These are phyloP conservation scores for Fraxinus paxiana DNA, from an alignment of 305 asterid genomes.

Conservation along the genomic window DNA sequence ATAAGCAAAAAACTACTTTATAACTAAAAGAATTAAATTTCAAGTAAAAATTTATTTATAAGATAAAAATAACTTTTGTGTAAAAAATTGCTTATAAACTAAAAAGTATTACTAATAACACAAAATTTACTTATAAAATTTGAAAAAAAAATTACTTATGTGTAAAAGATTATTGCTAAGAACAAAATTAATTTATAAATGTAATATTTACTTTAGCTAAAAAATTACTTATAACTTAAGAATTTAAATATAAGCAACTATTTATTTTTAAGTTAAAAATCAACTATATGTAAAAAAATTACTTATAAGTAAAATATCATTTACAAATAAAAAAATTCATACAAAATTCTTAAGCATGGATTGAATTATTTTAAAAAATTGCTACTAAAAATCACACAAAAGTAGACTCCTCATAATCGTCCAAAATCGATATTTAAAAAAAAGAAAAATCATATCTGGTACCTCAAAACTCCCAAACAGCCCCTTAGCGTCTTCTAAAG, in stretches of 20 bases:
- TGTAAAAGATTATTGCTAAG: neutral
- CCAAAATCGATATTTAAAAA: neutral
- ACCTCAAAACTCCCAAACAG: too few relatives aligned
- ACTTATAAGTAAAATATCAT: too few relatives aligned
- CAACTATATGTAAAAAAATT: neutral
- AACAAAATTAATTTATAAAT: too few relatives aligned
- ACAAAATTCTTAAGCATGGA: neutral
- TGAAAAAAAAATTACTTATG: neutral
- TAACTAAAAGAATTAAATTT: neutral
- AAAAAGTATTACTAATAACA: neutral
- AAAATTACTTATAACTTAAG: neutral
- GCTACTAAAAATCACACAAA: neutral
- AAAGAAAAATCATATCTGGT: too few relatives aligned
- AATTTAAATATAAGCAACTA: too few relatives aligned
- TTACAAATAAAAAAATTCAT: too few relatives aligned
- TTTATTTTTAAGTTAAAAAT: neutral
- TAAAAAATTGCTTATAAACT: neutral
- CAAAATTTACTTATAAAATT: neutral
- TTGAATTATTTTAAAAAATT: neutral
- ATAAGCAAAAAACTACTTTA: neutral
- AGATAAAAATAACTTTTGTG: neutral
- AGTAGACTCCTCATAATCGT: neutral
- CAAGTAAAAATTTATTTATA: too few relatives aligned
- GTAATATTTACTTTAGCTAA: neutral
- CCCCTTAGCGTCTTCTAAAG: too few relatives aligned